These are phyloP conservation scores for Trametes cinnabarina DNA, from an alignment of 768 basidiomycete species.

Conservation along the genomic window DNA sequence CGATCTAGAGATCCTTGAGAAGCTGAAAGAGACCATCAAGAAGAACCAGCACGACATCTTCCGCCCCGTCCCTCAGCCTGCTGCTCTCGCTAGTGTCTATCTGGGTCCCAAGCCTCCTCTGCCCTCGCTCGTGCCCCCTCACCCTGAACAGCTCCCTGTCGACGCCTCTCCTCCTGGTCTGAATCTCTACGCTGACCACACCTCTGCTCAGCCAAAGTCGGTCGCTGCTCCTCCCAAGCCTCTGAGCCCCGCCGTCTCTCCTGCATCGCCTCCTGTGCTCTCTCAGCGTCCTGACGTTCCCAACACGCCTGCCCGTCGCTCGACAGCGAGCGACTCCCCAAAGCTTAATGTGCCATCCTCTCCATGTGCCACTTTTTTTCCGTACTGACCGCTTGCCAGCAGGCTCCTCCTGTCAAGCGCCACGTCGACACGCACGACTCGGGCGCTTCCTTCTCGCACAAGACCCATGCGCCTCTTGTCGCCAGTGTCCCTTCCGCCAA, in stretches of 20 bases:
- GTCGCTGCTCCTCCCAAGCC: conserved; percentile 14
- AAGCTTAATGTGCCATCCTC: conserved; percentile 4
- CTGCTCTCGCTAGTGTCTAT: conserved; percentile 62
- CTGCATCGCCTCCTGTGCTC: neutral
- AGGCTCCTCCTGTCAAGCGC: neutral
- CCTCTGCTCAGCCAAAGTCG: conserved; percentile 18
- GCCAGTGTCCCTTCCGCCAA: neutral
- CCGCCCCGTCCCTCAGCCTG: conserved; percentile 63
- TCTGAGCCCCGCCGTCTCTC: conserved; percentile 6
- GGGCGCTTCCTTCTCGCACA: neutral
- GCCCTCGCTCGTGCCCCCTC: conserved; percentile 32
- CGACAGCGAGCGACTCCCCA: conserved; percentile 10
- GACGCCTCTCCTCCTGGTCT: conserved; percentile 30
- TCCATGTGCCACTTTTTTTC: neutral
- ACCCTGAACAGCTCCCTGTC: conserved; percentile 36
- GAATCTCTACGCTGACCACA: conserved; percentile 19
- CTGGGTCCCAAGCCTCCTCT: conserved; percentile 43
- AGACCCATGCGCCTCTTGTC: neutral
- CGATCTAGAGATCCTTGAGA: conserved; percentile 74
- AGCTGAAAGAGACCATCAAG: conserved; percentile 71
- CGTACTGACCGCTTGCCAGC: neutral
- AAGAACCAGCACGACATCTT: conserved; percentile 71
- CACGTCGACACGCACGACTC: neutral
- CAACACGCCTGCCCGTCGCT: neutral
- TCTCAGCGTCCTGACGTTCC: neutral